Base-by-base conservation (phyloP, 768 basidiomycete species). In the Boletus patriciae region DNA sequence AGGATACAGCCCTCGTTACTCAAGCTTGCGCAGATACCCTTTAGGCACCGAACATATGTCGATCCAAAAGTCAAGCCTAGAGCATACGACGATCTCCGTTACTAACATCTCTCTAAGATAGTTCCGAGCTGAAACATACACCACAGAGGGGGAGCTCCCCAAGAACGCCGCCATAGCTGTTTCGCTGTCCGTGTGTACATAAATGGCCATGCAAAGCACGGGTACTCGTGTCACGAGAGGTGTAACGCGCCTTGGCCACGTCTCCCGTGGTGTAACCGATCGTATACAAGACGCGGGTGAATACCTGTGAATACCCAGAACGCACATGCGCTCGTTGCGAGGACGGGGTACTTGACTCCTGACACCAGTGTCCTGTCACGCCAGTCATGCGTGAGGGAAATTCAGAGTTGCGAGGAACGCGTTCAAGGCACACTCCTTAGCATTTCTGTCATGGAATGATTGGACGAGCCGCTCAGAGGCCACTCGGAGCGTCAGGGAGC, bases 221-320 rank as follows among this genome's bases (percentile, higher is more conserved):
- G 21, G n/a, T 3, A 21, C 15, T 38, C 18, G 6, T 15, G 27
- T 6, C 44, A 31, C 19, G 34, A 10, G 18, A 36, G 38, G 18
- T 10, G 38, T 6, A 43, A 55, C 44, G 25, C 27, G 78, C 79
- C 70, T 74, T 77, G 44, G 48, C 53, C 16, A 77, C 76, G 23
- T 72, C 67, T 9, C 80, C 80, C 4, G 71, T 66, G 21, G 69
- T 52, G 57, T 80, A 80, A 3, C 76, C 76, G 18, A 70, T 37
- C 23, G 78, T 78, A 58, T 80, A 81, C 23, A 76, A 19, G 5
- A 80, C 50, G 27, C 80, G 77, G 11, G n/a, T n/a, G n/a, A n/a
- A n/a, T n/a, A n/a, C n/a, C n/a, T n/a, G 63, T 44, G 21, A 74
- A 11, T n/a, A 69, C 49, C 77, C 77, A 80, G 6, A 66, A 23